Evolutionary conservation across 257 asterid genomes (phyloP).

Genomic region (Linderniella brevidens): DNA sequence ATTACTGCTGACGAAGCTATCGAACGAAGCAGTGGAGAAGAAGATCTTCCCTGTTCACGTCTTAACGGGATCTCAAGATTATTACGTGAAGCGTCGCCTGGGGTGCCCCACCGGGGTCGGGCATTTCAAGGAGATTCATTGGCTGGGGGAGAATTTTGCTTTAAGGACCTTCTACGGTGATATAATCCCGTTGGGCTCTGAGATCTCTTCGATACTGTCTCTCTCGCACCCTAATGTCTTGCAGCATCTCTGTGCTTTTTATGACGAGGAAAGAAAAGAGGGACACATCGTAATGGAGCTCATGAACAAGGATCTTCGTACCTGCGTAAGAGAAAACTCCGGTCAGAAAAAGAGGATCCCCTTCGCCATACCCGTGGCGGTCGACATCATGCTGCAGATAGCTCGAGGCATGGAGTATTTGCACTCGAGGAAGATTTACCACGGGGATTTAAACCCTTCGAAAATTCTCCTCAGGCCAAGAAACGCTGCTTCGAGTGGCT

Average conservation of each 20-base stretch:
- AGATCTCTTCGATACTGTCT: conserved; percentile 32
- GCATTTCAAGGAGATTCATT: conserved; percentile 64
- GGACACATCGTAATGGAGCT: conserved; percentile 81
- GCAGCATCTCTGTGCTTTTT: conserved; percentile 51
- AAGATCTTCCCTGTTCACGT: conserved; percentile 29
- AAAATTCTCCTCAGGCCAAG: conserved; percentile 52
- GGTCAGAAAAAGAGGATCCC: conserved; percentile 43
- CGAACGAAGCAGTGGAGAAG: conserved; percentile 11
- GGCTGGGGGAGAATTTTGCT: conserved; percentile 77
- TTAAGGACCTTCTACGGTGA: conserved; percentile 55
- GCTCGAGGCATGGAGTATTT: conserved; percentile 86
- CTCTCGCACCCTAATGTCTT: conserved; percentile 69
- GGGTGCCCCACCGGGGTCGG: conserved; percentile 34
- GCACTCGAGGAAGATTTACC: conserved; percentile 52
- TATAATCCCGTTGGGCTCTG: conserved; percentile 27
- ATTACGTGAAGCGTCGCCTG: conserved; percentile 43
- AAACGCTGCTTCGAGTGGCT: conserved; percentile 23
- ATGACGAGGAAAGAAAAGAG: conserved; percentile 66
- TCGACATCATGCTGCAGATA: conserved; percentile 75
- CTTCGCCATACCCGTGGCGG: conserved; percentile 43
- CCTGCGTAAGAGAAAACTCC: conserved; percentile 39
- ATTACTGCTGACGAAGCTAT: conserved; percentile 33
- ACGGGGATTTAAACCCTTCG: conserved; percentile 66
- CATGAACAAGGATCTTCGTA: conserved; percentile 45
- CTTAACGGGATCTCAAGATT: conserved; percentile 42